Evolutionary conservation across 768 basidiomycete genomes (phyloP).

Genomic region (Kwoniella shandongensis): DNA sequence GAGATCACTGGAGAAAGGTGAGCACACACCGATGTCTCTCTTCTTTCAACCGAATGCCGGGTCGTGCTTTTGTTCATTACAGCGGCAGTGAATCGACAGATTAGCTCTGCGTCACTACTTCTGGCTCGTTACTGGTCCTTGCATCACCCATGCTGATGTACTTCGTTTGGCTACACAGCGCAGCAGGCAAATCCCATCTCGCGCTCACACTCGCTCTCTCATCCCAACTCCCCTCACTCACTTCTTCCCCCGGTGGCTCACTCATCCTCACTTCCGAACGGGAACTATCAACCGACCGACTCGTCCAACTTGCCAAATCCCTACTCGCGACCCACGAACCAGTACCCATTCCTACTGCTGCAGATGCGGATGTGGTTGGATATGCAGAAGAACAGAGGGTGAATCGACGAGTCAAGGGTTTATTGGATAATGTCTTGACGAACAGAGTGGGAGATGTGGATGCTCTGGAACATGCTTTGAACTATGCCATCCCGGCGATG

Average conservation of each 20-base stretch:
- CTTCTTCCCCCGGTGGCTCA: slow-evolving; percentile 60
- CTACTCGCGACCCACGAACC: slow-evolving; percentile 21
- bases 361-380: background rate
- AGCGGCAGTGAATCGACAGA: too few relatives aligned
- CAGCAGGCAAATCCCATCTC: slow-evolving; percentile 91
- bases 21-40: slow-evolving; percentile 25
- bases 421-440: slow-evolving; percentile 60
- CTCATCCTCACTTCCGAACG: slow-evolving; percentile 50
- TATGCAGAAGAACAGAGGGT: background rate
- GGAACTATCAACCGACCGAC: slow-evolving; percentile 43
- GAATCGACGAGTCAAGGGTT: slow-evolving; percentile 4
- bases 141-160: slow-evolving; percentile 5
- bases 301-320: slow-evolving; percentile 41
- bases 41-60: background rate
- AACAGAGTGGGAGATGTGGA: slow-evolving; percentile 47
- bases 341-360: background rate
- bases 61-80: too few relatives aligned
- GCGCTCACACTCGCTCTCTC: slow-evolving; percentile 77
- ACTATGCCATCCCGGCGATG: slow-evolving; percentile 52
- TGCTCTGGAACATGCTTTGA: slow-evolving; percentile 53
- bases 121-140: background rate
- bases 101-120: too few relatives aligned
- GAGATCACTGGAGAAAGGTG: slow-evolving; percentile 89
- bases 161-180: slow-evolving; percentile 58
- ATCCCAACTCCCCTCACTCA: slow-evolving; percentile 66